phyloP scores from a whole-genome alignment of 2,329 filamentous ascomycete genomes.

The Nemania bipapillata region DNA sequence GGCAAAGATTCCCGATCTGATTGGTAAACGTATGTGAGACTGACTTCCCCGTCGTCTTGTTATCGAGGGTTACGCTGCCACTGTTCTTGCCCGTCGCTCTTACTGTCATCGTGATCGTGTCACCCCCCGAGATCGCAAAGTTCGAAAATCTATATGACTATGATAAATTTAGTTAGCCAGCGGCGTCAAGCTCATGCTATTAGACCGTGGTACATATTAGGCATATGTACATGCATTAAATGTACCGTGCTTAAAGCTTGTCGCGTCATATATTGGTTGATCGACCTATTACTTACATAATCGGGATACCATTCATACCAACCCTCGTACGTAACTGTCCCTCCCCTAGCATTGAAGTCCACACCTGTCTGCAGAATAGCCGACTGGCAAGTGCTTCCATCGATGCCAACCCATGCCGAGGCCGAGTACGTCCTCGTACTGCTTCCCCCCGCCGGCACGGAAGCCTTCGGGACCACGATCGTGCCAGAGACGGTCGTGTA shows the following conservation, averaged over 20 bases:
- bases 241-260: background rate
- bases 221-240: background rate
- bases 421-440: constrained; percentile 33
- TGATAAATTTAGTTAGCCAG: background rate
- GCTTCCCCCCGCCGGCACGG: constrained; percentile 40
- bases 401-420: constrained; percentile 67
- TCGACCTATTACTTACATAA: constrained; percentile 51
- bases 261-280: background rate
- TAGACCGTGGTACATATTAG: background rate
- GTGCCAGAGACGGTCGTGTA: constrained; percentile 64
- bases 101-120: constrained; percentile 47
- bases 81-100: constrained; percentile 33
- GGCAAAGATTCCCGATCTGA: constrained; percentile 58
- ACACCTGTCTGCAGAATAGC: constrained; percentile 68
- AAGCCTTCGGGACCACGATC: constrained; percentile 64
- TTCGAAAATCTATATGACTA: constrained; percentile 61
- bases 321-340: constrained; percentile 59
- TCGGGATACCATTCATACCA: constrained; percentile 72
- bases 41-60: constrained; percentile 61
- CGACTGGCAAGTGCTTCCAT: constrained; percentile 65
- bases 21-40: constrained; percentile 63
- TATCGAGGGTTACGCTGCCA: constrained; percentile 47
- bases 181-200: background rate
- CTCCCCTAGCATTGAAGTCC: constrained; percentile 62
- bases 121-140: constrained; percentile 53